Base-by-base conservation (phyloP, 805 yeast species). In the Starmerella gropengiesseri region DNA sequence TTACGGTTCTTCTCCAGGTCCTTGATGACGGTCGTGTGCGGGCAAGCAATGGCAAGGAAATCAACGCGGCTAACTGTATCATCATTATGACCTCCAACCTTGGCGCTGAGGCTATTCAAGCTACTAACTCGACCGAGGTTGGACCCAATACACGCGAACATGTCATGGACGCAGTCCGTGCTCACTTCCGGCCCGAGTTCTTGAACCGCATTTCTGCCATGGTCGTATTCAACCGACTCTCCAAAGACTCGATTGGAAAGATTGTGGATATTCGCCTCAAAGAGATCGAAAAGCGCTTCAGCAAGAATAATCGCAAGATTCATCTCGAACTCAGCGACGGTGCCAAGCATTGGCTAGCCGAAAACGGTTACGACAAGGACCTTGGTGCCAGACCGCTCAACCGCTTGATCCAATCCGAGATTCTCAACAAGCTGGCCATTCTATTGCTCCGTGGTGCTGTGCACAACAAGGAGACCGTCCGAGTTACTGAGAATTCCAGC, bases 1-100 rank as follows among this genome's bases (percentile, higher is more conserved):
- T 89, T 59, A 91, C 95, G 7, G 81, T 91, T 17, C 69, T 91
- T 56, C 70, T 91, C 53, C 98, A 91, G 64, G 75, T 91, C 66
- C 69, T 91, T 48, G 98, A 91, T 58, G 98, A 91, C 64, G 98
- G 98, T 59, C 78, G 95, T 64, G 78, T 91, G 49, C 85, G 96
- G 13, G 81, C 95, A 14, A 84, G 94, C 41, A 85, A 82, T 58
- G 98, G 98, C 59, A 87, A 89, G 56, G 77, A 85, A 29, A 80
- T 91, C 55, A 87, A 87, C 66, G 89, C 95, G 52, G 80, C 95
- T 38, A 91, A 91, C 63, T 74, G 86, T 38, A 85, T 91, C 53
- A 74, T 91, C 50, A 89, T 91, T 52, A 84, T 91, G 95, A 91
- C 98, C 0, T 89, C 97, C 21, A 91, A 91, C 63, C 74, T 91